Base-by-base conservation (phyloP, 768 basidiomycete species). In the Inosperma sp. region DNA sequence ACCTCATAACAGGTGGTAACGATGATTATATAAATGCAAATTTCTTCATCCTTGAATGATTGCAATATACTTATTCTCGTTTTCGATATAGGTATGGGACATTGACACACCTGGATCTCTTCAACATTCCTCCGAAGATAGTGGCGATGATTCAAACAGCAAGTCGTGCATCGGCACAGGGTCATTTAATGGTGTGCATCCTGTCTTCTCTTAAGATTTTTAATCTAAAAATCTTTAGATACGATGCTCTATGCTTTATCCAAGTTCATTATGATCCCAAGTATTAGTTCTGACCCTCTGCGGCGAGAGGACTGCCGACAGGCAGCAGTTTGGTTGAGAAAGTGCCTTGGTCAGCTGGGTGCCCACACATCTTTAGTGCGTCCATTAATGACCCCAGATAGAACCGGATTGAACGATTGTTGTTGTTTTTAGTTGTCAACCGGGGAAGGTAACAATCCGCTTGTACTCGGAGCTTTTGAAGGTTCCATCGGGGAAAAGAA, bases 241-340 rank as follows among this genome's bases (percentile, higher is more conserved):
- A 81, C 82, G 10, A 75, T 94, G 72, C 74, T 82, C 2, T 86
- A 84, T 59, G 89, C 89, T 0, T 73, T 95, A 5, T 83, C 86
- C 0, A 87, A 88, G 61, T 91, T 99, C 55, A 76, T 96, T 5
- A 82, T 91, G 0, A 88, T 93, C 34, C 89, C 84, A 1, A 95
- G 93, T 37, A 79, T 99, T 43, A 93, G 90, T 60, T 81, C 77
- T 41, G 74, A 75, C 49, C 75, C 80, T 1, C 62, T 69, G 1
- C 81, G 88, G 62, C 76, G 81, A 49, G 91, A 92, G 65, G 86
- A 94, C 63, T 99, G 96, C 63, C 79, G 93, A 46, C 95, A 98
- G 63, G 89, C 92, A 1, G 93, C 93, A 5, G 85, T 94, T 36
- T 93, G 93, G 84, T 69, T 98, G 49, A 86, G 87, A 62, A 93